Evolutionary conservation across 139 green algal genomes (phyloP).

Genomic region (Coccomyxa sp.): DNA sequence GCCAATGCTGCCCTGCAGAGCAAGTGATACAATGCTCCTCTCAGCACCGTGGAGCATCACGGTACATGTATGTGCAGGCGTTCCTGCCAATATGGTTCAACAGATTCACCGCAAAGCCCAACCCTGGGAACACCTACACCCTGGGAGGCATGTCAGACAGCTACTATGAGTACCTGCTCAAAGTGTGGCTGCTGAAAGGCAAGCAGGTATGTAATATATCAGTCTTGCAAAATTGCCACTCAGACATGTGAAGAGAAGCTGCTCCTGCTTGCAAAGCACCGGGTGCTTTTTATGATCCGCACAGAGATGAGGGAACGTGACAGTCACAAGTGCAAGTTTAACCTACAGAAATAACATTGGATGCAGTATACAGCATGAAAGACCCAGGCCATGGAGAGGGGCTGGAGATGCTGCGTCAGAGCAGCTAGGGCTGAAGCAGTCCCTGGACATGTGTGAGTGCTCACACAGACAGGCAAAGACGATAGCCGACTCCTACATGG

Average conservation of each 20-base stretch:
- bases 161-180: conserved; percentile 40
- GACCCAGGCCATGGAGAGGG: background rate
- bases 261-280: conserved; percentile 4
- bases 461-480: background rate
- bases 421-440: background rate
- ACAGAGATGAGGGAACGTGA: too few relatives aligned
- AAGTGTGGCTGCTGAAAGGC: conserved; percentile 13
- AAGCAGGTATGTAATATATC: background rate
- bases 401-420: background rate
- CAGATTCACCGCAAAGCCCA: background rate
- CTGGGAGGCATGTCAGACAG: conserved; percentile 30
- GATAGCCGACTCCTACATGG: background rate
- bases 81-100: conserved; percentile 19
- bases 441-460: background rate
- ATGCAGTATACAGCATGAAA: background rate
- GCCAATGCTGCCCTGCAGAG: too few relatives aligned
- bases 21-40: too few relatives aligned
- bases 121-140: background rate
- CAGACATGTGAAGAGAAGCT: background rate
- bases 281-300: too few relatives aligned
- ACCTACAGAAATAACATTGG: background rate
- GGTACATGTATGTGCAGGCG: background rate
- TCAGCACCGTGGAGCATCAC: too few relatives aligned
- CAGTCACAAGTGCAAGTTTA: background rate
- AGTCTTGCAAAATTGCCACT: background rate